Base-by-base conservation (phyloP, 495 filamentous ascomycete genomes). In the Annulohypoxylon nitens region DNA sequence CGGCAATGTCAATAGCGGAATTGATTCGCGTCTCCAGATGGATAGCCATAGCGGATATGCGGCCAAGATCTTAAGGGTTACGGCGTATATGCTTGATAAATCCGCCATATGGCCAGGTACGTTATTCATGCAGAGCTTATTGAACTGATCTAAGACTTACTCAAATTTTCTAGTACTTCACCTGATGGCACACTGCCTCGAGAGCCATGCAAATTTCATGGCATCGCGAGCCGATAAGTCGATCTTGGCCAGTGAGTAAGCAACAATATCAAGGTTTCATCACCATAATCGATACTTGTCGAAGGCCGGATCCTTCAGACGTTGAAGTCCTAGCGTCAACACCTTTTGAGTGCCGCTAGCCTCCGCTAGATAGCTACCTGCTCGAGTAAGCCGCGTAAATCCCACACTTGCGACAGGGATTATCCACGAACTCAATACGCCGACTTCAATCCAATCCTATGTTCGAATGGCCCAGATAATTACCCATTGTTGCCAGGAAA, bases 41-140 rank as follows among this genome's bases (percentile, higher is more conserved):
- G 87, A 87, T 61, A 87, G 89, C 33, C 85, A 90, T 63, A 86
- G 86, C 34, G 93, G 95, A 57, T 95, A 92, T 80, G 93, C 93
- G 45, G 90, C 92, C 74, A 97, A 96, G 84, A 91, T 98, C 65
- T 83, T 98, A 75, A 86, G 92, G 73, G 89, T 95, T 61, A 96
- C 93, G 70, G 94, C 95, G 14, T 92, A 91, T 81, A 91, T 97
- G 87, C 88, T 99, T 66, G 94, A 96, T 70, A 91, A 93, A 78
- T 92, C 92, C 69, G 90, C 93, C 73, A 92, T 97, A 14, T 99
- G 95, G 95, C 95, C 95, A 80, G 90, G 93, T 95, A 85, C 84
- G 89, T 84, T 67, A 33, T 26, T 41, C 14, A 37, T 41, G 37
- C 4, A 37, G 9, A 23, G 20, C 20, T 23, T 23, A 23, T 14